Conservation (phyloP, 345 rosid genomes). For the Hirschfeldia incana region DNA sequence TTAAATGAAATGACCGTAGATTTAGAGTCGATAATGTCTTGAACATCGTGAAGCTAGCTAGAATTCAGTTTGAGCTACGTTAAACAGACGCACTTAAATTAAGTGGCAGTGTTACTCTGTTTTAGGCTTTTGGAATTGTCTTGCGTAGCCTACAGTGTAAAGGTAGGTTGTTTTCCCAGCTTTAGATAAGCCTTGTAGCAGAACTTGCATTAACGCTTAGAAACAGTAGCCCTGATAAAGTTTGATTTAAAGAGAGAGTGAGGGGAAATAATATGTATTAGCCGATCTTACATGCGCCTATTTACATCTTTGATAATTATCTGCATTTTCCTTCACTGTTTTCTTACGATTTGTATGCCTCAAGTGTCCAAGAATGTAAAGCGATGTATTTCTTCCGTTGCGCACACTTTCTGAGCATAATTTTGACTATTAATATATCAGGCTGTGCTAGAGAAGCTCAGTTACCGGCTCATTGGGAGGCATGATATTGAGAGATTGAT, state of each 20-base stretch:
- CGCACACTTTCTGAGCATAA: slow-evolving; percentile 22
- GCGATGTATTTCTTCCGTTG: background rate
- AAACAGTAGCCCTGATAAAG: slow-evolving; percentile 11
- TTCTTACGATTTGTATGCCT: background rate
- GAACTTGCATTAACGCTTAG: slow-evolving; percentile 27
- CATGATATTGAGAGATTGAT: slow-evolving; percentile 96
- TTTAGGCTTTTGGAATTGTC: slow-evolving; percentile 7
- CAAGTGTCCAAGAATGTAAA: slow-evolving; percentile 9
- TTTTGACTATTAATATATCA: slow-evolving; percentile 47
- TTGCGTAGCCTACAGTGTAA: slow-evolving; percentile 8
- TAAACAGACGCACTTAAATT: slow-evolving; percentile 1
- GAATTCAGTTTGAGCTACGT: slow-evolving; percentile 14
- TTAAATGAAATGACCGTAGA: slow-evolving; percentile 9
- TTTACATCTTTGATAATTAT: background rate
- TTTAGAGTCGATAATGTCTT: slow-evolving; percentile 5
- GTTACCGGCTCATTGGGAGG: slow-evolving; percentile 97
- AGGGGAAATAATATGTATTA: slow-evolving; percentile 2
- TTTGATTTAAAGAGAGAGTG: background rate
- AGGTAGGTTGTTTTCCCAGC: slow-evolving; percentile 12
- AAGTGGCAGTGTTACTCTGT: background rate
- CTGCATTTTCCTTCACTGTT: background rate
- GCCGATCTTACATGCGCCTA: slow-evolving; percentile 7
- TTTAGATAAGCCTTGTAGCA: background rate
- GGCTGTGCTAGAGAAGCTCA: slow-evolving; percentile 99
- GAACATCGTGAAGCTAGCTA: slow-evolving; percentile 7